A percentile compares a stretch with the other conserved stretches of the same genome.
Conservation (phyloP, 1,139 yeast genomes). For the Candida sp. region DNA sequence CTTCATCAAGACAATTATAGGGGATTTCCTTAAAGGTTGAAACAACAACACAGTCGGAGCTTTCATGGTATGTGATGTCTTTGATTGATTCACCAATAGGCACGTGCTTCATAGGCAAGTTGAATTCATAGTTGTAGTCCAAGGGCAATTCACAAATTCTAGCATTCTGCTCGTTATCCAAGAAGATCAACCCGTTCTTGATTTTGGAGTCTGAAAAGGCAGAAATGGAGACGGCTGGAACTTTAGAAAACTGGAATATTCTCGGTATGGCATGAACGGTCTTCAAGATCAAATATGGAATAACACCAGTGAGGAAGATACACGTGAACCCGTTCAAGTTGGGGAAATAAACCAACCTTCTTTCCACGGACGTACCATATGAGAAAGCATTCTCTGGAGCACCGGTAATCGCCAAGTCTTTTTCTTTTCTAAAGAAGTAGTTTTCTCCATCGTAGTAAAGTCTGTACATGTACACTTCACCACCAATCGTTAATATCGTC, state of each 20-base stretch:
- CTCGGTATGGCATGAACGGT: constrained; percentile 68
- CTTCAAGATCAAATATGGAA: constrained; percentile 72
- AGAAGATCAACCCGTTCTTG: constrained; percentile 65
- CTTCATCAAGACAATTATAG: constrained; percentile 77
- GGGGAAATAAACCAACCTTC: constrained; percentile 65
- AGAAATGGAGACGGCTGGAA: constrained; percentile 67
- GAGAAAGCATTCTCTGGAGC: constrained; percentile 81
- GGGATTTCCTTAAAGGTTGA: constrained; percentile 66
- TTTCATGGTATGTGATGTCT: constrained; percentile 73
- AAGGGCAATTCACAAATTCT: constrained; percentile 66
- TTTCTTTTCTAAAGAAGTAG: constrained; percentile 51
- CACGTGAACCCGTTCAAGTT: constrained; percentile 62
- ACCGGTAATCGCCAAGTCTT: constrained; percentile 59
- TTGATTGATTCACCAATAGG: constrained; percentile 68
- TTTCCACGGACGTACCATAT: constrained; percentile 69
- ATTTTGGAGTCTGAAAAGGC: constrained; percentile 45
- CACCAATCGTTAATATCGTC: constrained; percentile 76
- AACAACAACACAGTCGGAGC: constrained; percentile 65
- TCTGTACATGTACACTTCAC: constrained; percentile 74
- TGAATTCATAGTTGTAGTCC: constrained; percentile 61
- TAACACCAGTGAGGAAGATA: constrained; percentile 76
- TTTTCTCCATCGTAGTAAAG: constrained; percentile 56
- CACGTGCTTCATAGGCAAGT: constrained; percentile 62
- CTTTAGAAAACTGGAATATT: constrained; percentile 68
- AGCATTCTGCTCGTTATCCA: constrained; percentile 75